Base-by-base conservation (phyloP, 108 stramenopile species). In the Pseudonitzschia multistriata region DNA sequence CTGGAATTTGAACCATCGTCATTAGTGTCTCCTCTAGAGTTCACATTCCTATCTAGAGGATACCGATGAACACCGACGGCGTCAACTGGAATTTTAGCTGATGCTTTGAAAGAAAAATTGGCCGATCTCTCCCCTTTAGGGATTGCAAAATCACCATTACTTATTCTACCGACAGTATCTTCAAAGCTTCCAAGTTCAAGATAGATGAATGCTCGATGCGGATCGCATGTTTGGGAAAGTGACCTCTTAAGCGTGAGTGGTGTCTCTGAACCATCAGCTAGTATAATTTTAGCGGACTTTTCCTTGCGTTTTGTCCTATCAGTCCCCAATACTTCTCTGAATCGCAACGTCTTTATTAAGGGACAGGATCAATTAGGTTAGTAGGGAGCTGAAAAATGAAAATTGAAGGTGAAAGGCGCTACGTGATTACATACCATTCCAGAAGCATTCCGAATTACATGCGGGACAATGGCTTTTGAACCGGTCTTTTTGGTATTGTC, bases 361-460 rank as follows among this genome's bases (percentile, higher is more conserved):
- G 24, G n/a, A n/a, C n/a, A n/a, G n/a, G 15, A 64, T 14, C 1
- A 19, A 24, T 29, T 39, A 30, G 24, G 52, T 19, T 17, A 28
- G 15, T 28, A 21, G 29, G 50, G 3, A 50, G 19, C 14, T 13
- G 49, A 63, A 24, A 40, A 45, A n/a, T 40, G 17, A 13, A 0
- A 17, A 47, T 22, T 54, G 15, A 62, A 25, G 33, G 28, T 45
- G 53, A 67, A n/a, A 52, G 37, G 14, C 15, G 27, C 0, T 57
- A 33, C 10, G 29, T 35, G 17, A 59, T 36, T 17, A 73, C 75
- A 33, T 60, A 81, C 81, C 68, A 86, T 61, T 31, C 90, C 88
- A 39, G 83, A 80, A 13, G 89, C 81, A 53, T 92, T 92, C 31
- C 81, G 55, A 29, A 92, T 83, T 64, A 74, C 82, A 70, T 89